These are phyloP conservation scores for Trichoderma semiorbis DNA, from an alignment of 2,329 filamentous ascomycete species.

Conservation along the genomic window DNA sequence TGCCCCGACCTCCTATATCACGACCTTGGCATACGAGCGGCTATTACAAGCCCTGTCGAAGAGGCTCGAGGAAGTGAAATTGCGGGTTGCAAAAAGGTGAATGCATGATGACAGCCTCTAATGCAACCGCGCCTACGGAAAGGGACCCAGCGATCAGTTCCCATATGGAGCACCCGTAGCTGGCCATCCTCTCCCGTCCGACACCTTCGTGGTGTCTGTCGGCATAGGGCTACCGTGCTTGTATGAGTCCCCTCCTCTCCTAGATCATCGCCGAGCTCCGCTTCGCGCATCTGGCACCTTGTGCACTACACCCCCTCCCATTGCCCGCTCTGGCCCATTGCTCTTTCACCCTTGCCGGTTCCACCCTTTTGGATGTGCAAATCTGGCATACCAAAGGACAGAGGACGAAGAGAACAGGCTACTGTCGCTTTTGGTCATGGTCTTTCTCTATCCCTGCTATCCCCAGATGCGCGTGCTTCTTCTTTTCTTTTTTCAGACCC, in stretches of 20 bases:
- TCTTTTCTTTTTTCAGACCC: conserved; percentile 14
- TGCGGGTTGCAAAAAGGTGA: background rate
- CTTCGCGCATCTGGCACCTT: conserved; percentile 3
- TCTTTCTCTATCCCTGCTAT: conserved; percentile 17
- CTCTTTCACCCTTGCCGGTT: conserved; percentile 13
- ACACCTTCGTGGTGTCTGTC: background rate
- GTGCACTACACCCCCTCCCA: conserved; percentile 8
- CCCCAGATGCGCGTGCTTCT: conserved; percentile 21
- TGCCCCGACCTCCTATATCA: background rate
- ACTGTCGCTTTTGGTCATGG: conserved; percentile 1
- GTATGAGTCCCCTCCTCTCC: background rate
- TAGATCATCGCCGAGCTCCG: conserved; percentile 16
- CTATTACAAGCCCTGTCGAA: background rate
- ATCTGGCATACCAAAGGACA: conserved; percentile 23
- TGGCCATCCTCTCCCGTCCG: background rate
- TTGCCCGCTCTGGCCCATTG: background rate
- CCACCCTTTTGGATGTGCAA: conserved; percentile 17
- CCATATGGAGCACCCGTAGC: background rate
- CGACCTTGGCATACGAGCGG: background rate
- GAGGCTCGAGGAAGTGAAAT: background rate
- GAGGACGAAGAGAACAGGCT: background rate
- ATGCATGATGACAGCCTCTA: background rate
- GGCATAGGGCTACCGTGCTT: background rate
- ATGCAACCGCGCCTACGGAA: background rate
- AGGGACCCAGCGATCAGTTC: background rate